Percentiles rank a stretch among this genome's conserved stretches.
Conservation (phyloP, 2,329 filamentous ascomycete species). For the Hymenoscyphus scutula region DNA sequence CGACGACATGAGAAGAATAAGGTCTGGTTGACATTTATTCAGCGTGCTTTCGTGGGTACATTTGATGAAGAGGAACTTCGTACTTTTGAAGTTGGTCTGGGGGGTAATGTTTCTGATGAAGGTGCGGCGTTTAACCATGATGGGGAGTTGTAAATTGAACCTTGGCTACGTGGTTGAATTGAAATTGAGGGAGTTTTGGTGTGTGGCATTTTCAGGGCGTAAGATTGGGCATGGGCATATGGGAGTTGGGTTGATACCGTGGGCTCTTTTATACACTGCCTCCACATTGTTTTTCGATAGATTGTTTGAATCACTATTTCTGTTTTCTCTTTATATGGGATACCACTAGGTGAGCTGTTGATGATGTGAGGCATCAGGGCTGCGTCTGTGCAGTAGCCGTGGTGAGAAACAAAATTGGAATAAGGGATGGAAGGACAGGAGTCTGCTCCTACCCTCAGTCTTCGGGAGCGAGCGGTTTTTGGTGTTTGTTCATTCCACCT, state of each 20-base stretch:
- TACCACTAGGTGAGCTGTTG: too few species aligned
- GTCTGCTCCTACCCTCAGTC: too few species aligned
- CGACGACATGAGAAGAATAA: constrained; percentile 59
- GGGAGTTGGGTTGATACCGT: neutral
- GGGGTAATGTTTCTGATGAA: neutral
- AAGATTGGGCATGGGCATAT: neutral
- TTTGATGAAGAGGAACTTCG: constrained; percentile 63
- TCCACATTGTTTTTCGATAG: neutral
- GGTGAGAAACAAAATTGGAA: too few species aligned
- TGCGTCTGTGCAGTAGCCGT: too few species aligned
- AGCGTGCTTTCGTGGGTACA: constrained; percentile 76
- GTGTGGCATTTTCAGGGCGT: neutral
- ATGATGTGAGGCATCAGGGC: too few species aligned
- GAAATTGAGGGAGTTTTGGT: neutral
- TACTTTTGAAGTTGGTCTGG: constrained; percentile 16
- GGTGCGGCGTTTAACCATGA: neutral
- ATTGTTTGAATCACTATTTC: neutral
- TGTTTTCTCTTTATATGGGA: too few species aligned
- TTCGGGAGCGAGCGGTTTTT: too few species aligned
- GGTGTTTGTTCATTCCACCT: too few species aligned
- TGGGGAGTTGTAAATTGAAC: neutral
- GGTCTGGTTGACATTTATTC: constrained; percentile 74
- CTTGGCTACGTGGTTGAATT: neutral
- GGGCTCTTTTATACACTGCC: neutral
- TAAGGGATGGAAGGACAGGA: too few species aligned